phyloP scores from a whole-genome alignment of 2,329 filamentous ascomycete genomes.

The Fusarium caatingaense region DNA sequence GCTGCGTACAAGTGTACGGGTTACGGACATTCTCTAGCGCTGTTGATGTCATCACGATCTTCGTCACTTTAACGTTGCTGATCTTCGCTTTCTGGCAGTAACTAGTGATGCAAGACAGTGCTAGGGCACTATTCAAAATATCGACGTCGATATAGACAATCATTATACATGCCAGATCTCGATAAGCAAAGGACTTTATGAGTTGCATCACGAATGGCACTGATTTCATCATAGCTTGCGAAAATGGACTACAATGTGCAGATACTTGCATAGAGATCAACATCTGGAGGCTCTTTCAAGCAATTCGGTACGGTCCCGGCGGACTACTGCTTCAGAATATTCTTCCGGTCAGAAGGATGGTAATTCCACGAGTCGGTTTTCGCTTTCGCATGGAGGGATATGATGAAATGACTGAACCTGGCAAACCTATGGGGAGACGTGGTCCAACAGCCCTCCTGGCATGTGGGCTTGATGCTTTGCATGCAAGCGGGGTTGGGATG shows the following conservation, averaged over 20 bases:
- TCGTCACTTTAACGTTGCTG: neutral
- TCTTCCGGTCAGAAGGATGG: neutral
- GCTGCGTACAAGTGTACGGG: neutral
- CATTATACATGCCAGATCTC: neutral
- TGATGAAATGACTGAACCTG: neutral
- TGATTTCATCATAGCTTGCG: constrained; percentile 12
- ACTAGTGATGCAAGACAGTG: neutral
- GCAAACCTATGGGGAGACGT: neutral
- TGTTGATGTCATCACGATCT: constrained; percentile 2
- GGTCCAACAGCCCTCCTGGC: constrained; percentile 23
- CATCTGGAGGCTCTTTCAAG: constrained; percentile 16
- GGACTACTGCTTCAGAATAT: constrained; percentile 9
- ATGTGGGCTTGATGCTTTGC: constrained; percentile 12
- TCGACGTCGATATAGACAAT: neutral
- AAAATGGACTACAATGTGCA: neutral
- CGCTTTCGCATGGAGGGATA: neutral
- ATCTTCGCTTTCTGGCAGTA: neutral
- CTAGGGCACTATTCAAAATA: neutral
- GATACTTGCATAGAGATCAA: constrained; percentile 17
- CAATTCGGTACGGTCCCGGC: neutral
- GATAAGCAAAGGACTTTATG: constrained; percentile 15
- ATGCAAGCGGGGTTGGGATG: constrained; percentile 22
- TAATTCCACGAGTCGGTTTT: constrained; percentile 23
- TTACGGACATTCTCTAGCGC: neutral
- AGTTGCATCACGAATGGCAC: constrained; percentile 22